A percentile compares a stretch with the other conserved stretches of the same genome.
These are phyloP conservation scores for Yamadazyma akitaensis DNA, from an alignment of 805 yeast genomes.

Conservation along the genomic window DNA sequence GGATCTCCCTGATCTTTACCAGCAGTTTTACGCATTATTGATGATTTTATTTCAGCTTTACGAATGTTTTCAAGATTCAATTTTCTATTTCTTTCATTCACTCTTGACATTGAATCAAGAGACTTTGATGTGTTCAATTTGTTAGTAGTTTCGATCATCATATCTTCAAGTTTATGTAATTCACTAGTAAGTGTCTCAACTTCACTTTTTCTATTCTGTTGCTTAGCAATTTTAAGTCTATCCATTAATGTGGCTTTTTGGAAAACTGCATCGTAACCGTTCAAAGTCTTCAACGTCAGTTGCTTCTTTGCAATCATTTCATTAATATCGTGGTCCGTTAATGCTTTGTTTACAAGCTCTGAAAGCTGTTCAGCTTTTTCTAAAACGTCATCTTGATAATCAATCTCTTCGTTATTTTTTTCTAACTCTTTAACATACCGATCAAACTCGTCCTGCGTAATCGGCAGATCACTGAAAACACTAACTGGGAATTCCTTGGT, in stretches of 20 bases:
- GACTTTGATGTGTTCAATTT: conserved; percentile 33
- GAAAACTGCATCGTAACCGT: conserved; percentile 62
- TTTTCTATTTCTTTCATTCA: conserved; percentile 82
- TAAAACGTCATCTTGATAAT: conserved; percentile 61
- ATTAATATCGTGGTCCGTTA: conserved; percentile 73
- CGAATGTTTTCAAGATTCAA: conserved; percentile 74
- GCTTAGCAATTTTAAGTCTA: conserved; percentile 72
- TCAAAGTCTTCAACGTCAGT: conserved; percentile 44
- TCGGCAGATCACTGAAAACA: conserved; percentile 73
- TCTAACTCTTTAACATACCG: conserved; percentile 61
- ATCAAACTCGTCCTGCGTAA: conserved; percentile 69
- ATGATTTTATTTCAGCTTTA: conserved; percentile 69
- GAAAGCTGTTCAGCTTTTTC: conserved; percentile 62
- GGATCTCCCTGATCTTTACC: conserved; percentile 64
- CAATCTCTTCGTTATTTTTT: conserved; percentile 55
- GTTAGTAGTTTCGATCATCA: conserved; percentile 40
- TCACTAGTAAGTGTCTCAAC: conserved; percentile 28
- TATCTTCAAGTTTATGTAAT: conserved; percentile 44
- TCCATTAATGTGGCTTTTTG: conserved; percentile 69
- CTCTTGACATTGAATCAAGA: conserved; percentile 57
- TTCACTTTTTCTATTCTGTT: conserved; percentile 41
- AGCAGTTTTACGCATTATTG: conserved; percentile 48
- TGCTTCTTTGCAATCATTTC: conserved; percentile 74
- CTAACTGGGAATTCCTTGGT: conserved; percentile 74
- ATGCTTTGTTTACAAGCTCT: conserved; percentile 58